A percentile compares a stretch with the other conserved stretches of the same genome.
These are phyloP conservation scores for Ophiostoma piceae DNA, from an alignment of 2,329 filamentous ascomycete genomes.

Conservation along the genomic window DNA sequence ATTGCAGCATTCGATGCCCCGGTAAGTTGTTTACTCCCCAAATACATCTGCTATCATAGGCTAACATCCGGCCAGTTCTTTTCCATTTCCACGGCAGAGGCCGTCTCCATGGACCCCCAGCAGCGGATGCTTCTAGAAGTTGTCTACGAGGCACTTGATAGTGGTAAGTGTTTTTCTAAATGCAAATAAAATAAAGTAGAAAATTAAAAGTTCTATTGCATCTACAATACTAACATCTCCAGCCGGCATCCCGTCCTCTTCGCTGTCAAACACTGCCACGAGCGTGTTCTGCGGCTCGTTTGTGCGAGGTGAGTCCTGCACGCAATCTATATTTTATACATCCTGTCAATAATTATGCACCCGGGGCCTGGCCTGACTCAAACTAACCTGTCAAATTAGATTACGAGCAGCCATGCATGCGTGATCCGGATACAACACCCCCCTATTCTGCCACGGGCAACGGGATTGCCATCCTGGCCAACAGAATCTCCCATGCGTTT, in stretches of 20 bases:
- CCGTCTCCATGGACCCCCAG: slow-evolving; percentile 50
- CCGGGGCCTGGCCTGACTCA: background rate
- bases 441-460: slow-evolving; percentile 51
- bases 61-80: slow-evolving; percentile 42
- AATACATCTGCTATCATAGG: background rate
- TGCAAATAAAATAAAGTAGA: background rate
- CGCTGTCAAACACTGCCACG: slow-evolving; percentile 42
- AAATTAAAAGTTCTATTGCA: background rate
- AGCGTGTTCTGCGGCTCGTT: slow-evolving; percentile 49
- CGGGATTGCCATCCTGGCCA: slow-evolving; percentile 50
- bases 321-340: slow-evolving; percentile 16
- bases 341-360: background rate
- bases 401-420: slow-evolving; percentile 47
- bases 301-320: slow-evolving; percentile 40
- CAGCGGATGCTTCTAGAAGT: slow-evolving; percentile 49
- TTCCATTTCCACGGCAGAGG: slow-evolving; percentile 45
- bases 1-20: slow-evolving; percentile 46
- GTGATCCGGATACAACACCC: slow-evolving; percentile 47
- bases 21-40: slow-evolving; percentile 33
- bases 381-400: slow-evolving; percentile 33
- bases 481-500: slow-evolving; percentile 52
- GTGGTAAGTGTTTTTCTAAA: slow-evolving; percentile 35
- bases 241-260: slow-evolving; percentile 44
- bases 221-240: slow-evolving; percentile 8
- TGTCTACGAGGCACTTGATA: slow-evolving; percentile 48